Evolutionary conservation across 2,329 filamentous ascomycete species (phyloP).

Genomic region (Rhinocladiella similis): DNA sequence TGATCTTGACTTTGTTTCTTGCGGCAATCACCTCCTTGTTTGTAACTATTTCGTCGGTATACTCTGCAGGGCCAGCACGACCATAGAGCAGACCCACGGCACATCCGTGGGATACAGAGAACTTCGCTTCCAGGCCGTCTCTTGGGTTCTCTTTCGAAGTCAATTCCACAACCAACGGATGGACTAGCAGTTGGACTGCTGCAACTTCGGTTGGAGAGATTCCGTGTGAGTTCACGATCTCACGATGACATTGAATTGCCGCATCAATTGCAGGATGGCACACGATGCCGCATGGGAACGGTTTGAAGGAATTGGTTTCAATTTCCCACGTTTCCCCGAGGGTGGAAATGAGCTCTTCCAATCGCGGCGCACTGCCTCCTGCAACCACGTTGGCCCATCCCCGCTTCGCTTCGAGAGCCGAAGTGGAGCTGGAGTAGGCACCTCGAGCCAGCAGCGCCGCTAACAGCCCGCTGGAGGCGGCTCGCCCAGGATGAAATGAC

Average conservation of each 20-base stretch:
- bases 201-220: not conserved
- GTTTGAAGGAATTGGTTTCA: constrained; percentile 56
- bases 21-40: too few relatives aligned
- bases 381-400: constrained; percentile 56
- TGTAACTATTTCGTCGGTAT: constrained; percentile 45
- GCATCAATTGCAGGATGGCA: constrained; percentile 57
- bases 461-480: constrained; percentile 53
- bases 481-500: constrained; percentile 55
- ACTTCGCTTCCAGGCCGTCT: constrained; percentile 54
- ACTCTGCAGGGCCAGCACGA: constrained; percentile 52
- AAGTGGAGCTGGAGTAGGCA: constrained; percentile 50
- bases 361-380: constrained; percentile 34
- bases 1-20: too few relatives aligned
- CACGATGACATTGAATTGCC: constrained; percentile 46
- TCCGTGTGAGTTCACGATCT: constrained; percentile 34
- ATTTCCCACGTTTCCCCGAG: constrained; percentile 49
- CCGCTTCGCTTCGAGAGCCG: constrained; percentile 53
- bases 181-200: constrained; percentile 44
- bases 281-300: constrained; percentile 57
- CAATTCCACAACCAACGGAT: constrained; percentile 55
- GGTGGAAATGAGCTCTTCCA: constrained; percentile 41
- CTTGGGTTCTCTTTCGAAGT: constrained; percentile 51
- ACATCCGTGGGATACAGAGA: constrained; percentile 56
- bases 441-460: constrained; percentile 48
- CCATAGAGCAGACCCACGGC: constrained; percentile 52